A percentile compares a stretch with the other conserved stretches of the same genome.
phyloP scores from a whole-genome alignment of 1,284 basidiomycete genomes.

The Mycena sp. region DNA sequence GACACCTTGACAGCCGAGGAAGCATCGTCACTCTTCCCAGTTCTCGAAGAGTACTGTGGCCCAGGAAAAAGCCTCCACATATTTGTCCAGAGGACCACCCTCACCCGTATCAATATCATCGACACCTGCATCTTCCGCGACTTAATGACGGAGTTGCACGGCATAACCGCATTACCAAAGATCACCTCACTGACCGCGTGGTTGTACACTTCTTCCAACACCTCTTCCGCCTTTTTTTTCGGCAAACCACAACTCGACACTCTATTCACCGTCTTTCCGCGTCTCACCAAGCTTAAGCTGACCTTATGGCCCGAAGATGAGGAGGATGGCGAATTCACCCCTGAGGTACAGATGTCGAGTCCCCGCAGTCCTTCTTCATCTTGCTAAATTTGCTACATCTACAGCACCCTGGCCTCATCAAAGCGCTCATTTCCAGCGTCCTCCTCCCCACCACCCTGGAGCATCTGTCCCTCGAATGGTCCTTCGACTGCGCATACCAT shows the following conservation, averaged over 20 bases:
- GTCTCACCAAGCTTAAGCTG: not conserved
- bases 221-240: not conserved
- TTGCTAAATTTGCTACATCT: not conserved
- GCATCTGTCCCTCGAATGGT: not conserved
- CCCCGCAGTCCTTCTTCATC: not conserved
- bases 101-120: not conserved
- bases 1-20: not conserved
- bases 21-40: not conserved
- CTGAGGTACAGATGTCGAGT: not conserved
- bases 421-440: not conserved
- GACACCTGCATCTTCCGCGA: not conserved
- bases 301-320: not conserved
- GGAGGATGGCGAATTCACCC: not conserved
- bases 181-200: not conserved
- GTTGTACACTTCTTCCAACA: not conserved
- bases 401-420: too few species aligned
- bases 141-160: not conserved
- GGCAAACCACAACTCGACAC: not conserved
- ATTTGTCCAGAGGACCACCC: not conserved
- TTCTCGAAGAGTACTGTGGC: not conserved
- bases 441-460: not conserved
- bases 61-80: not conserved
- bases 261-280: not conserved
- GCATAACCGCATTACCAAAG: not conserved
- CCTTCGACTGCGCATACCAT: not conserved